phyloP scores from a whole-genome alignment of 2,329 filamentous ascomycete species.

The Neopestalotiopsis sp. region DNA sequence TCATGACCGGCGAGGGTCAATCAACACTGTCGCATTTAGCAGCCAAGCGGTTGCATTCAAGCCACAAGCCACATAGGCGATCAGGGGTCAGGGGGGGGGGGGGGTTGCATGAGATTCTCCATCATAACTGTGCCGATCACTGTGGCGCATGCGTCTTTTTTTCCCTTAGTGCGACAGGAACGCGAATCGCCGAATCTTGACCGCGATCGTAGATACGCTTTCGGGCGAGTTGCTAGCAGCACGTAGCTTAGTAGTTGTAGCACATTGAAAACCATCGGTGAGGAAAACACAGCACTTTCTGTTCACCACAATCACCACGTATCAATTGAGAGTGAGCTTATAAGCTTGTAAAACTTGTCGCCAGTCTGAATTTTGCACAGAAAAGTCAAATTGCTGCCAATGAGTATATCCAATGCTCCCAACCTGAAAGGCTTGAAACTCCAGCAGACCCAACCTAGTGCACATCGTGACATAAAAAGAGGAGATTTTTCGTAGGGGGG shows the following conservation, averaged over 20 bases:
- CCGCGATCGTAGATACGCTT: conserved; percentile 6
- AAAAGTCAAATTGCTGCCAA: conserved; percentile 20
- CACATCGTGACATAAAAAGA: conserved; percentile 20
- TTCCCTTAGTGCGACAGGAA: background rate
- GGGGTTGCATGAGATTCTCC: background rate
- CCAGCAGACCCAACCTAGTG: conserved; percentile 19
- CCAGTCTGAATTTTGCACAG: background rate
- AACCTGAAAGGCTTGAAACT: conserved; percentile 16
- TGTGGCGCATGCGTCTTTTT: background rate
- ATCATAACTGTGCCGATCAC: background rate
- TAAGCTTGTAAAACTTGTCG: background rate
- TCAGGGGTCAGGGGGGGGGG: background rate
- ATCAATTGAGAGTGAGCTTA: background rate
- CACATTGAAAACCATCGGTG: background rate
- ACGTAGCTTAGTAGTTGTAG: background rate
- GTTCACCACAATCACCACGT: background rate
- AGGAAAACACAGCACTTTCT: background rate
- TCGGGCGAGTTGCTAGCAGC: background rate
- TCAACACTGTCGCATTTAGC: background rate
- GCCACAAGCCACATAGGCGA: background rate
- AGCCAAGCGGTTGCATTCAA: background rate
- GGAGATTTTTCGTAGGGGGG: conserved; percentile 20
- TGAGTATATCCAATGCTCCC: conserved; percentile 18
- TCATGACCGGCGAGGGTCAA: background rate
- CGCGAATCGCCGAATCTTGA: conserved; percentile 6